These are phyloP conservation scores for Sugiyamaella sp. DNA, from an alignment of 1,139 yeast genomes.

Conservation along the genomic window DNA sequence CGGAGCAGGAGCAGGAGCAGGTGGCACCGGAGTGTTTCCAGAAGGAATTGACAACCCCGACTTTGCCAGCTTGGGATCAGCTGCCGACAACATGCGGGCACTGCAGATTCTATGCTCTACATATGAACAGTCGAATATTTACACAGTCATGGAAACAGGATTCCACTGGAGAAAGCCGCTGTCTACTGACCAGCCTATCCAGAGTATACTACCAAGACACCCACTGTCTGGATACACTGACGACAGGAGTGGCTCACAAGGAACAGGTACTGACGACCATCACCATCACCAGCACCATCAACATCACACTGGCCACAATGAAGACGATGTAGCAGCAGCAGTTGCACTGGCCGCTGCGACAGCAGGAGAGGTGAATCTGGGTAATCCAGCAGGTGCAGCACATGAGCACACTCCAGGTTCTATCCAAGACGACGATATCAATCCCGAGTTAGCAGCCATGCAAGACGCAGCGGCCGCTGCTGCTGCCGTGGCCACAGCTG, in stretches of 20 bases:
- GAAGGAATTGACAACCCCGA: constrained; percentile 1
- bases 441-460: constrained; percentile 10
- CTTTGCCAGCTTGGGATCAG: constrained; percentile 13
- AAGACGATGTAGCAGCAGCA: constrained; percentile 14
- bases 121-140: constrained; percentile 16
- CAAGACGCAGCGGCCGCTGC: constrained; percentile 12
- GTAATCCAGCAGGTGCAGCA: too few relatives aligned
- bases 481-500: neutral
- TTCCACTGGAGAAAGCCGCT: constrained; percentile 19
- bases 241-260: neutral
- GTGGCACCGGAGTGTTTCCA: too few relatives aligned
- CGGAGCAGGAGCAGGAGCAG: too few relatives aligned
- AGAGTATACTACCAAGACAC: constrained; percentile 8
- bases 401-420: neutral
- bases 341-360: constrained; percentile 14
- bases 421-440: constrained; percentile 12
- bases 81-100: constrained; percentile 16
- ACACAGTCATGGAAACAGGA: constrained; percentile 19
- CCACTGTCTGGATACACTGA: constrained; percentile 2
- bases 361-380: too few relatives aligned
- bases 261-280: too few relatives aligned
- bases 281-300: too few relatives aligned
- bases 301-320: neutral
- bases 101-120: constrained; percentile 17
- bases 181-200: constrained; percentile 2